phyloP scores from a whole-genome alignment of 1,139 yeast species.

The Yamadazyma dushanensis region DNA sequence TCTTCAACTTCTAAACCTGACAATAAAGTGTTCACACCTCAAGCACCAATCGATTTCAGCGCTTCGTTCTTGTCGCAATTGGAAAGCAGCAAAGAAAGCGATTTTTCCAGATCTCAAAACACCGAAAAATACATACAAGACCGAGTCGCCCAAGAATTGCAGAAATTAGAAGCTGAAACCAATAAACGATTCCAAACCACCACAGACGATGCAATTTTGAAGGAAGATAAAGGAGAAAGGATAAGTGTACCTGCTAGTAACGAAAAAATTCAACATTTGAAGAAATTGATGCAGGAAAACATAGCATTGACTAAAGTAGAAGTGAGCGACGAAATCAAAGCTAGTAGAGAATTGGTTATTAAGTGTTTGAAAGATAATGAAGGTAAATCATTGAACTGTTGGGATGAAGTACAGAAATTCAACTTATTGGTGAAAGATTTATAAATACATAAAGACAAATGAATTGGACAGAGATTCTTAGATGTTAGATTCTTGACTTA shows the following conservation, averaged over 20 bases:
- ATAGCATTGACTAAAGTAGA: slow-evolving; percentile 43
- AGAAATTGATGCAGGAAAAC: slow-evolving; percentile 48
- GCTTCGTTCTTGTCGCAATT: slow-evolving; percentile 68
- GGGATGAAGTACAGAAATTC: slow-evolving; percentile 80
- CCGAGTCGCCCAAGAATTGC: slow-evolving; percentile 66
- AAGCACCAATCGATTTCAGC: slow-evolving; percentile 74
- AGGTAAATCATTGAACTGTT: slow-evolving; percentile 80
- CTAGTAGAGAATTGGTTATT: slow-evolving; percentile 58
- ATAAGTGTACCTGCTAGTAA: slow-evolving; percentile 34
- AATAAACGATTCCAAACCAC: slow-evolving; percentile 54
- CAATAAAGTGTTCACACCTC: slow-evolving; percentile 66
- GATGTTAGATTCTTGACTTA: too few relatives aligned
- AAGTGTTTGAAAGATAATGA: slow-evolving; percentile 68
- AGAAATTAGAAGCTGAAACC: slow-evolving; percentile 61
- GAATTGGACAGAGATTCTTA: too few relatives aligned
- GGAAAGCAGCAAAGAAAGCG: slow-evolving; percentile 74
- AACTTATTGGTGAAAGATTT: slow-evolving; percentile 48
- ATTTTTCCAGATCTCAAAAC: slow-evolving; percentile 78
- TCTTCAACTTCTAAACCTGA: slow-evolving; percentile 59
- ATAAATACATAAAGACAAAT: slow-evolving; percentile 6
- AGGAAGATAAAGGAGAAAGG: slow-evolving; percentile 28
- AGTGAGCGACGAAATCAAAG: slow-evolving; percentile 28
- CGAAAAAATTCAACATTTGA: slow-evolving; percentile 45
- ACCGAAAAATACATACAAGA: slow-evolving; percentile 78
- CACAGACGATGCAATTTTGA: slow-evolving; percentile 43